These are phyloP conservation scores for Ogataea minuta DNA, from an alignment of 805 yeast genomes.

Conservation along the genomic window DNA sequence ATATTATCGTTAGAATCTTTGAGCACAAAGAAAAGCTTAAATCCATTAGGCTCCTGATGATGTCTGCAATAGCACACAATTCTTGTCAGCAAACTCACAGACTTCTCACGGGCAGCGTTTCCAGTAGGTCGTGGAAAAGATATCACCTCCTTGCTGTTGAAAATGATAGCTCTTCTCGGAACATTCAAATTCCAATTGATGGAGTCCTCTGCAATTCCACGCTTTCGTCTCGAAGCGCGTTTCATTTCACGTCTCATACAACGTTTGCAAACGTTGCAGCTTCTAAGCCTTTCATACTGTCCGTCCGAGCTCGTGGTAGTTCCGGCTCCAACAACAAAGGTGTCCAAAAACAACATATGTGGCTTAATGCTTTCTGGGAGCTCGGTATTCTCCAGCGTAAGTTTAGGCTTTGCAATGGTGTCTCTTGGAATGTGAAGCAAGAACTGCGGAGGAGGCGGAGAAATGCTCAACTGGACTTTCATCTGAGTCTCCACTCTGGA, in stretches of 20 bases:
- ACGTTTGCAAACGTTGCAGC: conserved; percentile 78
- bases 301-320: conserved; percentile 1
- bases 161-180: conserved; percentile 79
- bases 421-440: conserved; percentile 82
- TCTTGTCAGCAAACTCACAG: conserved; percentile 60
- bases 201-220: conserved; percentile 70
- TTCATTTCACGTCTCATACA: conserved; percentile 93
- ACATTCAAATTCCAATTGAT: conserved; percentile 73
- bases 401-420: conserved; percentile 82
- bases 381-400: conserved; percentile 55
- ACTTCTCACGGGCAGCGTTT: conserved; percentile 30
- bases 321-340: conserved; percentile 57
- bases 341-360: conserved; percentile 66
- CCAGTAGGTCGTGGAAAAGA: conserved; percentile 62
- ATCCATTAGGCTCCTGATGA: conserved; percentile 86
- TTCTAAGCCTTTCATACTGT: conserved; percentile 24
- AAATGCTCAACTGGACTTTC: conserved; percentile 63
- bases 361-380: conserved; percentile 48
- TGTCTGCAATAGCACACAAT: conserved; percentile 96
- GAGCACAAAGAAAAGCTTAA: conserved; percentile 66
- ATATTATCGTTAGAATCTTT: conserved; percentile 59
- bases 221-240: conserved; percentile 89
- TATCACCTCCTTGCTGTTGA: conserved; percentile 86
- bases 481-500: conserved; percentile 97
- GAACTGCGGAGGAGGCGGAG: conserved; percentile 75